Evolutionary conservation across 108 stramenopile species (phyloP).

Genomic region (Nitzschia palea): DNA sequence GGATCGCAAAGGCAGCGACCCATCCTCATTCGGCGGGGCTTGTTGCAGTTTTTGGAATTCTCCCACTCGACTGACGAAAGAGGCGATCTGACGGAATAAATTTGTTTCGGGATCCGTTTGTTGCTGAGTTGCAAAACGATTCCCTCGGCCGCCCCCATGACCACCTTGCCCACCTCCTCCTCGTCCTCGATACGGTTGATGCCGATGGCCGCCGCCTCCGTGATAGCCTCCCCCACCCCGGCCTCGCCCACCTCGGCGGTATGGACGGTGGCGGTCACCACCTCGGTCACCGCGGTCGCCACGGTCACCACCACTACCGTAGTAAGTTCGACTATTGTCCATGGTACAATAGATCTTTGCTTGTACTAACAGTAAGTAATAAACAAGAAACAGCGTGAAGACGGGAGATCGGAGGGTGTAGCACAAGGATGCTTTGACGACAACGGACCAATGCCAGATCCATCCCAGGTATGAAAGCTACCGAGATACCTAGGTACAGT

Average conservation of each 20-base stretch:
- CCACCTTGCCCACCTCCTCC: constrained; percentile 35
- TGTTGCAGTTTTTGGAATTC: constrained; percentile 53
- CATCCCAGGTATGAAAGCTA: too few species aligned
- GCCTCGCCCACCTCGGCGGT: constrained; percentile 28
- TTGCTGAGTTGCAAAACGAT: constrained; percentile 51
- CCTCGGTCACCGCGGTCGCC: constrained; percentile 14
- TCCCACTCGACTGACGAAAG: constrained; percentile 78
- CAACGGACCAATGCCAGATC: too few species aligned
- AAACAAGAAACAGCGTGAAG: too few species aligned
- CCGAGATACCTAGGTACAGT: too few species aligned
- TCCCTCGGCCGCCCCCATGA: constrained; percentile 38
- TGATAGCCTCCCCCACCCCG: constrained; percentile 20
- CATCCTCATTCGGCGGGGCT: not conserved
- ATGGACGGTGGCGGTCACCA: constrained; percentile 24
- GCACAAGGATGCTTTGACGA: too few species aligned
- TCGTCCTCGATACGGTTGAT: constrained; percentile 33
- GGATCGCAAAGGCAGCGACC: constrained; percentile 3
- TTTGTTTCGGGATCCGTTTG: constrained; percentile 55
- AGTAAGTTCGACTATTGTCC: constrained; percentile 38
- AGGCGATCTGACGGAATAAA: constrained; percentile 55
- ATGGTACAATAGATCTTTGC: not conserved
- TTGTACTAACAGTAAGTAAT: not conserved
- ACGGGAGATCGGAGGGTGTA: too few species aligned
- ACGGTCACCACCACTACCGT: constrained; percentile 36
- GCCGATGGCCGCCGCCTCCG: constrained; percentile 31